phyloP scores from a whole-genome alignment of 352 stramenopile genomes.

The Pythium grandisporangium region DNA sequence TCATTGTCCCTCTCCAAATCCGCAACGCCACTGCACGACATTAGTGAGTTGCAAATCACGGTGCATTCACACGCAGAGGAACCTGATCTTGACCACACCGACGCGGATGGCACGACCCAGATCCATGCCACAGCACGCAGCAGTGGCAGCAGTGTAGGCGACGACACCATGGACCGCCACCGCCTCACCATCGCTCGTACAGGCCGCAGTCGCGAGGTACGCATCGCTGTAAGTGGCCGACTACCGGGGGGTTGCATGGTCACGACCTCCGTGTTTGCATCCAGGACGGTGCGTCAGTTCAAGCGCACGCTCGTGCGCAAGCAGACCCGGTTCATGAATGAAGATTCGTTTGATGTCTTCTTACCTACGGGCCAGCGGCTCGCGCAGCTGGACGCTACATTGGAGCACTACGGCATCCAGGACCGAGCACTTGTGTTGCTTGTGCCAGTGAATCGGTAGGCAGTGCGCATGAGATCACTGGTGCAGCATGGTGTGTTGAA shows the following conservation, averaged over 20 bases:
- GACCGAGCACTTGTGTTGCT: constrained; percentile 39
- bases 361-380: constrained; percentile 27
- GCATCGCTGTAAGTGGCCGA: constrained; percentile 38
- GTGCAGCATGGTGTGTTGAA: background rate
- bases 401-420: constrained; percentile 19
- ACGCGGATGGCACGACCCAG: too few relatives aligned
- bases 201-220: constrained; percentile 5
- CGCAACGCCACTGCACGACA: too few relatives aligned
- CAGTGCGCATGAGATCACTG: background rate
- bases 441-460: constrained; percentile 8
- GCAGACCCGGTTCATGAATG: constrained; percentile 32
- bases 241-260: constrained; percentile 47
- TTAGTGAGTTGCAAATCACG: too few relatives aligned
- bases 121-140: too few relatives aligned
- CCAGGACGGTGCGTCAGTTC: constrained; percentile 38
- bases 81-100: too few relatives aligned
- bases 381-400: constrained; percentile 19
- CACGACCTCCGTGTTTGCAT: constrained; percentile 23
- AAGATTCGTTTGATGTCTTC: constrained; percentile 48
- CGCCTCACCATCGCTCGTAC: too few relatives aligned
- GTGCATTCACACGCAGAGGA: too few relatives aligned
- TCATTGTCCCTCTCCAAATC: too few relatives aligned
- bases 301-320: constrained; percentile 29
- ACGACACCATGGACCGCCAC: constrained; percentile 1
- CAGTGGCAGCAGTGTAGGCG: background rate